Percentiles rank a stretch among this genome's conserved stretches.
Conservation (phyloP, 257 asterid genomes). For the Asclepias syriaca region DNA sequence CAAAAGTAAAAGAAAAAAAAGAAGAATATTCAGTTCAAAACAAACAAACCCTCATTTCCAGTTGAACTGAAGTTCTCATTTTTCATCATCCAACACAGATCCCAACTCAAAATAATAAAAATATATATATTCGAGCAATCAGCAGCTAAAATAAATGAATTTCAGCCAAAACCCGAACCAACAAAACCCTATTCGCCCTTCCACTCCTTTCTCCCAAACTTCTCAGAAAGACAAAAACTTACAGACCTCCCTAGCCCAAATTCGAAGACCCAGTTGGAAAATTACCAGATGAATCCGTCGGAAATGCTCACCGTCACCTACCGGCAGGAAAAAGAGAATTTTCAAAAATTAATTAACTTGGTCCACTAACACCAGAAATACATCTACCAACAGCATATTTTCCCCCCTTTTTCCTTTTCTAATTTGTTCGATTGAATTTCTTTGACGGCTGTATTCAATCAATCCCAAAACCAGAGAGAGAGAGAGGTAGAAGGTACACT, state of each 20-base stretch:
- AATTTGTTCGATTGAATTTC: neutral
- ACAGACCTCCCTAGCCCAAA: constrained; percentile 18
- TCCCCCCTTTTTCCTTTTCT: no score
- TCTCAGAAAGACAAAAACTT: constrained; percentile 18
- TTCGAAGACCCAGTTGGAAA: constrained; percentile 21
- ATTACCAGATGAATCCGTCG: constrained; percentile 21
- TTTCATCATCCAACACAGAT: constrained; percentile 14
- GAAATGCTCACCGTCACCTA: constrained; percentile 23
- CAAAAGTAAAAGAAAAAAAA: neutral
- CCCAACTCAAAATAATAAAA: constrained; percentile 5
- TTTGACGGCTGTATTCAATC: neutral
- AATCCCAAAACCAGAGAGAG: neutral
- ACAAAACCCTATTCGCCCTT: constrained; percentile 17
- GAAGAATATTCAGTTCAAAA: constrained; percentile 16
- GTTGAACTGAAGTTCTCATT: constrained; percentile 15
- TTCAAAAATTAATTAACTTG: constrained; percentile 4
- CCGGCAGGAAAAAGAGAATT: constrained; percentile 10
- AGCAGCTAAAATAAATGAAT: constrained; percentile 12
- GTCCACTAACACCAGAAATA: neutral
- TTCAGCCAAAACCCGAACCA: constrained; percentile 6
- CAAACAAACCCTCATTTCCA: constrained; percentile 13
- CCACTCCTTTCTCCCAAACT: constrained; percentile 17
- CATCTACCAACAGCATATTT: constrained; percentile 9
- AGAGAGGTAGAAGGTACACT: constrained; percentile 3
- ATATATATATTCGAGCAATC: neutral